Conservation (phyloP, 23 red algal species). For the Gracilaria caudata region DNA sequence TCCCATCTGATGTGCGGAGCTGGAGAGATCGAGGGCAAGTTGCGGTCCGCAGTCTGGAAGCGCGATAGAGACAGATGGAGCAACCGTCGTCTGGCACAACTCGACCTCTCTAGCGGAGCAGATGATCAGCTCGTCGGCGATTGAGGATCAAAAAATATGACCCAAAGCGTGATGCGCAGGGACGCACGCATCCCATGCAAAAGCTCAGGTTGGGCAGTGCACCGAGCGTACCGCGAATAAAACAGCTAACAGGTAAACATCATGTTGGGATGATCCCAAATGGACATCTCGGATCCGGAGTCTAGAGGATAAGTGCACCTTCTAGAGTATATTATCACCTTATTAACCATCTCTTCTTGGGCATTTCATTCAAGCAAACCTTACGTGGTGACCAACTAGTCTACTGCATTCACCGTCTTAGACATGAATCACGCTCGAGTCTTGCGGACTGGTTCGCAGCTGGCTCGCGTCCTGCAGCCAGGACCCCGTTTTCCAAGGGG, state of each 20-base stretch:
- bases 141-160: background rate
- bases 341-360: no score
- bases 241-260: no score
- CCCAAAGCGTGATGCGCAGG: background rate
- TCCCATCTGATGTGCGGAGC: slow-evolving; percentile 10
- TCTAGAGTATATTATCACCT: no score
- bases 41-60: background rate
- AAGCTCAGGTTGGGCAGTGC: background rate
- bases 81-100: no score
- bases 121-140: slow-evolving; percentile 5
- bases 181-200: no score
- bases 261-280: no score
- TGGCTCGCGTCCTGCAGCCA: background rate
- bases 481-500: background rate
- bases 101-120: no score
- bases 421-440: background rate
- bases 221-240: no score
- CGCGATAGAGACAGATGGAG: background rate
- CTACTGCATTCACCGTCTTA: background rate
- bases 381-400: no score
- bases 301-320: no score
- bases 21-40: background rate
- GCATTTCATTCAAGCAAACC: no score
- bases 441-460: background rate
- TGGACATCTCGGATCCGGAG: no score